phyloP scores from a whole-genome alignment of 2,329 filamentous ascomycete genomes.

The Fusarium chaquense region DNA sequence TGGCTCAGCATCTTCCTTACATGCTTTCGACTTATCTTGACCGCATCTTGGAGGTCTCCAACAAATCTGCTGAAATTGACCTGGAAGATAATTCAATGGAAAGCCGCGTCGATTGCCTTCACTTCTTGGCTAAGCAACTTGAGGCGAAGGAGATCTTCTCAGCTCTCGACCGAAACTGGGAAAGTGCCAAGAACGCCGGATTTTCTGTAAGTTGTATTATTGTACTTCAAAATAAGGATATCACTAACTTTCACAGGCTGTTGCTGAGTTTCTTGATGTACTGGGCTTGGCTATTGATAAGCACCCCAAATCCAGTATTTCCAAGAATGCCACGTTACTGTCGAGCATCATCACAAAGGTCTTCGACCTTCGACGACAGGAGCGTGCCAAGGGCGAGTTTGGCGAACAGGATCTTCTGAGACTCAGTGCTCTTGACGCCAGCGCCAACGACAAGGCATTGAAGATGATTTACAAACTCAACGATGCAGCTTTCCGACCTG shows the following conservation, averaged over 20 bases:
- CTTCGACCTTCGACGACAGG: slow-evolving; percentile 74
- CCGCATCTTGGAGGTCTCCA: slow-evolving; percentile 77
- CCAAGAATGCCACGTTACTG: slow-evolving; percentile 78
- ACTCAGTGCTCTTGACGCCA: slow-evolving; percentile 71
- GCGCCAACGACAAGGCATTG: slow-evolving; percentile 77
- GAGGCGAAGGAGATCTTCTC: slow-evolving; percentile 81
- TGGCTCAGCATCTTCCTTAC: slow-evolving; percentile 87
- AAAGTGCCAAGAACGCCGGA: slow-evolving; percentile 70
- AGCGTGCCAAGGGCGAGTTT: slow-evolving; percentile 61
- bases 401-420: slow-evolving; percentile 59
- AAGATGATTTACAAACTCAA: slow-evolving; percentile 98
- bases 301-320: slow-evolving; percentile 81
- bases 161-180: slow-evolving; percentile 80
- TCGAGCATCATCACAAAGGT: slow-evolving; percentile 71
- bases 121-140: slow-evolving; percentile 80
- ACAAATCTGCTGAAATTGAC: slow-evolving; percentile 73
- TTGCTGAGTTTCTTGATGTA: slow-evolving; percentile 76
- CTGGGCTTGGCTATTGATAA: slow-evolving; percentile 79
- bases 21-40: slow-evolving; percentile 86
- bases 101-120: slow-evolving; percentile 75
- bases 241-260: slow-evolving; percentile 64
- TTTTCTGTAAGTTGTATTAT: slow-evolving; percentile 65
- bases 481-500: slow-evolving; percentile 89
- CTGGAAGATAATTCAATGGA: slow-evolving; percentile 73
- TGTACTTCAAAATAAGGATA: not conserved